Evolutionary conservation across 768 basidiomycete species (phyloP).

Genomic region (Macrolepiota dolichaula): DNA sequence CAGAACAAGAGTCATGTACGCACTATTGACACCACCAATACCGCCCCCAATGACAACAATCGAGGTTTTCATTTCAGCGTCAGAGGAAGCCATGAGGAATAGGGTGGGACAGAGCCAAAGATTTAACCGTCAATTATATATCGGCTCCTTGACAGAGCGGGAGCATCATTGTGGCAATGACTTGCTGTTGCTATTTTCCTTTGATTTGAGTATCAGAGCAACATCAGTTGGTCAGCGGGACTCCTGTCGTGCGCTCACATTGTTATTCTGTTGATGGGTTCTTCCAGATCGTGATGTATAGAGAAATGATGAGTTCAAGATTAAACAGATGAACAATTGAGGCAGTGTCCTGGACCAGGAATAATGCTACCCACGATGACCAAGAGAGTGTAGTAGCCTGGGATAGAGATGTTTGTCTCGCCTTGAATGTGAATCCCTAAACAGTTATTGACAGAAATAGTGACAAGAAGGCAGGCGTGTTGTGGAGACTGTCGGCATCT

Average conservation of each 20-base stretch:
- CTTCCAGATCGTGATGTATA: neutral
- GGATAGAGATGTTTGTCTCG: neutral
- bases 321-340: neutral
- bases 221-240: neutral
- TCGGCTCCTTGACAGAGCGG: neutral
- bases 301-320: neutral
- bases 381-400: neutral
- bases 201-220: neutral
- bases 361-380: neutral
- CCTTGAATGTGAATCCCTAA: neutral
- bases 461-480: neutral
- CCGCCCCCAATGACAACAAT: slow-evolving; percentile 1
- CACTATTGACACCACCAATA: slow-evolving; percentile 5
- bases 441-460: neutral
- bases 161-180: neutral
- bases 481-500: neutral
- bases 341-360: neutral
- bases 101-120: neutral
- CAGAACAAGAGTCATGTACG: neutral
- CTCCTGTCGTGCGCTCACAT: neutral
- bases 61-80: neutral
- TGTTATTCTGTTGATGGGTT: neutral
- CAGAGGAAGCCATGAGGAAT: neutral
- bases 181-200: neutral
- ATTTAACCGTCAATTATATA: neutral